These are phyloP conservation scores for Loxodes magnus DNA, from an alignment of 73 alveolate species.

Conservation along the genomic window DNA sequence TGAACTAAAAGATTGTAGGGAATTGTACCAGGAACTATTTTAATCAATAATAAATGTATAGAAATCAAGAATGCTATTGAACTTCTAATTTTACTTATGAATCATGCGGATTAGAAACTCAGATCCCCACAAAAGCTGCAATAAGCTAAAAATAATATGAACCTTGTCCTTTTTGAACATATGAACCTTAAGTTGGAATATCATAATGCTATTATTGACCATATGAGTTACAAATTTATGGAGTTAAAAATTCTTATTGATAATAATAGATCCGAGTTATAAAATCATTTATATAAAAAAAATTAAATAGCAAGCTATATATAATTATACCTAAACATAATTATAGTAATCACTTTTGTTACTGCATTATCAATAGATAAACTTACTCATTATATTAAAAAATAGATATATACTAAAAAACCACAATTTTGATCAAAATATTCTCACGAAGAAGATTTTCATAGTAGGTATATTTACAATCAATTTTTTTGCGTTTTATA, in stretches of 20 bases:
- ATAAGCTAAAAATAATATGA: not conserved
- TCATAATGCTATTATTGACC: not conserved
- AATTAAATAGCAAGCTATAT: not conserved
- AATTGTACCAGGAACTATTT: not conserved
- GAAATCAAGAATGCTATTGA: constrained; percentile 2
- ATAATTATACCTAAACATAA: not conserved
- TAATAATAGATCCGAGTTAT: not conserved
- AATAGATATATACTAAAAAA: not conserved
- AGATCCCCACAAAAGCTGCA: not conserved
- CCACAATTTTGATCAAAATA: not conserved
- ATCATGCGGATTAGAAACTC: not conserved
- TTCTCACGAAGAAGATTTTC: not conserved
- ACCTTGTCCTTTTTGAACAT: not conserved
- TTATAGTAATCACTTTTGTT: not conserved
- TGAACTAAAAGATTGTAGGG: no score
- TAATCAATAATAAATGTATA: not conserved
- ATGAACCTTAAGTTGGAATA: no score
- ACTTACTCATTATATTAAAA: not conserved
- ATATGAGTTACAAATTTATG: not conserved
- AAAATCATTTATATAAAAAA: not conserved
- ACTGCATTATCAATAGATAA: not conserved
- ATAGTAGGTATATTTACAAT: constrained; percentile 2
- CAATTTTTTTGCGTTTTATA: not conserved
- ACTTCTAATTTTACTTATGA: not conserved
- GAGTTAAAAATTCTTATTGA: not conserved